A percentile compares a stretch with the other conserved stretches of the same genome.
Evolutionary conservation across 129 eudicot species (phyloP).

Genomic region (Apium graveolens): DNA sequence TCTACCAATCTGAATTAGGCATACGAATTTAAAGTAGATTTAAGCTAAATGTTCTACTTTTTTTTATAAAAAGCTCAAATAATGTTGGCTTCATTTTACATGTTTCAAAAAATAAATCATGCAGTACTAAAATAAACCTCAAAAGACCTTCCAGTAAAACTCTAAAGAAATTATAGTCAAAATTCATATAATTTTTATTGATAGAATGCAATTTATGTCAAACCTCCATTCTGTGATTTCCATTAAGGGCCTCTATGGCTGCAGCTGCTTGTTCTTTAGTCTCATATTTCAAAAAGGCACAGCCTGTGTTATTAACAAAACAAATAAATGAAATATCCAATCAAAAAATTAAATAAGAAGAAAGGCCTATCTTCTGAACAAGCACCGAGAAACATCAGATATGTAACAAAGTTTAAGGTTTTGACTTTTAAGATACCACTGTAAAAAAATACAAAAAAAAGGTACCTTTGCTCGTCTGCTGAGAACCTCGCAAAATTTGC

Average conservation of each 20-base stretch:
- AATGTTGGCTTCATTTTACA: background rate
- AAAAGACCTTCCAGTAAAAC: background rate
- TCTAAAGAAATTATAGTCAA: background rate
- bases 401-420: slow-evolving; percentile 1
- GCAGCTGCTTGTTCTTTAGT: slow-evolving; percentile 96
- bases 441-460: background rate
- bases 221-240: slow-evolving; percentile 98
- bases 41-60: background rate
- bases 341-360: background rate
- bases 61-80: background rate
- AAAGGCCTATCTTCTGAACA: background rate
- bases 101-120: background rate
- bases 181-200: background rate
- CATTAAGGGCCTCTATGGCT: slow-evolving; percentile 87
- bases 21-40: background rate
- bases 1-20: background rate
- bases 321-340: background rate
- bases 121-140: background rate
- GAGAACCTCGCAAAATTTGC: slow-evolving; percentile 91
- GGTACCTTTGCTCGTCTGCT: slow-evolving; percentile 93
- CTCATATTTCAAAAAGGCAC: slow-evolving; percentile 96
- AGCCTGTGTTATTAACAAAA: slow-evolving; percentile 37
- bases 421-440: background rate
- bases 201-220: slow-evolving; percentile 25
- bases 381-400: background rate